Conservation (phyloP, 305 asterid genomes). For the Solanum hybrid region DNA sequence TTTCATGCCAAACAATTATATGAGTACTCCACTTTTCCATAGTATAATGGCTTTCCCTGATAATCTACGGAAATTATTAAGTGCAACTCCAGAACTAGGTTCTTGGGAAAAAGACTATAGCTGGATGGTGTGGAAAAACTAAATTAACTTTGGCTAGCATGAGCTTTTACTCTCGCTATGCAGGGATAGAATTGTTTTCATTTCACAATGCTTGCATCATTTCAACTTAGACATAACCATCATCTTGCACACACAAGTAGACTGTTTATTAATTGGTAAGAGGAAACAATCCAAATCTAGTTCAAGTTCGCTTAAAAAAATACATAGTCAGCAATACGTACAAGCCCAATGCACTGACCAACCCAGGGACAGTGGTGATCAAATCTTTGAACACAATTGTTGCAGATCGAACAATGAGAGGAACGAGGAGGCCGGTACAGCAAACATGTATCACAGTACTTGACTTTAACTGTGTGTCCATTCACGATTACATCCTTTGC, state of each 20-base stretch:
- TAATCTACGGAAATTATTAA: not conserved
- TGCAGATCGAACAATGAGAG: constrained; percentile 85
- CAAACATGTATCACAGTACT: constrained; percentile 71
- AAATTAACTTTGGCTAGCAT: not conserved
- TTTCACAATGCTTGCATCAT: not conserved
- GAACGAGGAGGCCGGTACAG: constrained; percentile 89
- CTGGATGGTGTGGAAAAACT: not conserved
- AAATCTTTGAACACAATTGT: constrained; percentile 72
- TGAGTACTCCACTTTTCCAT: not conserved
- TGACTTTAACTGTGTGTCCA: constrained; percentile 60
- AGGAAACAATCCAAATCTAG: not conserved
- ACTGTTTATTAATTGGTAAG: not conserved
- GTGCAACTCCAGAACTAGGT: not conserved
- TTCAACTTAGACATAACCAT: not conserved
- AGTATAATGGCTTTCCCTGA: not conserved
- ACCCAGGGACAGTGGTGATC: constrained; percentile 93
- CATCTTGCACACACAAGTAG: not conserved
- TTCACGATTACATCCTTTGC: constrained; percentile 56
- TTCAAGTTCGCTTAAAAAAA: not conserved
- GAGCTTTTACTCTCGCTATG: not conserved
- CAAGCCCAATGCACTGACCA: constrained; percentile 83
- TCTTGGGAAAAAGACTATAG: not conserved
- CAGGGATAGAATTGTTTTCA: not conserved
- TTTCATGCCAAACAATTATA: not conserved
- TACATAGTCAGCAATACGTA: constrained; percentile 26